Conservation (phyloP, 2,329 filamentous ascomycete genomes). For the Cyclaneusma minus region DNA sequence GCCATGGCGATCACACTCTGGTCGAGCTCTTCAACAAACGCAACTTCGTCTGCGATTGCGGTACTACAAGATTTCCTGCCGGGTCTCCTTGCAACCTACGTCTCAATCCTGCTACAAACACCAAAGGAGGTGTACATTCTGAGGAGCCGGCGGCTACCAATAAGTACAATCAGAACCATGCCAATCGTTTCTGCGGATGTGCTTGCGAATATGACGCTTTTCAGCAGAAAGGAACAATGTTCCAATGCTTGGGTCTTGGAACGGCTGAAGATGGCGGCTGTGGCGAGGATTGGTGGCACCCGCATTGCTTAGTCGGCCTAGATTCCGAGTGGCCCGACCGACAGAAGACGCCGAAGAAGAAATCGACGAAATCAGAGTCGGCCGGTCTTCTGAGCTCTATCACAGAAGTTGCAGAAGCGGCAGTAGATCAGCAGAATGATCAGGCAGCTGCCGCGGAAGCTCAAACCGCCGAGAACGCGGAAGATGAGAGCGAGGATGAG, state of each 20-base stretch:
- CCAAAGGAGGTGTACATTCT: slow-evolving; percentile 61
- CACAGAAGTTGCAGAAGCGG: slow-evolving; percentile 28
- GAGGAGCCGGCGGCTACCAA: slow-evolving; percentile 61
- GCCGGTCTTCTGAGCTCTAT: slow-evolving; percentile 29
- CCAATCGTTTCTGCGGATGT: slow-evolving; percentile 84
- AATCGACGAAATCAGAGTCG: slow-evolving; percentile 17
- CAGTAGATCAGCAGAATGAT: slow-evolving; percentile 10
- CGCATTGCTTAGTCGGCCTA: slow-evolving; percentile 75
- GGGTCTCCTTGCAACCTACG: slow-evolving; percentile 64
- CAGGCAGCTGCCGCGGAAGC: slow-evolving; percentile 10
- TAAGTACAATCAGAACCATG: slow-evolving; percentile 91
- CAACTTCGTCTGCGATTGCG: slow-evolving; percentile 93
- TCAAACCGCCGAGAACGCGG: slow-evolving; percentile 21
- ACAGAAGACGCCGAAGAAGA: slow-evolving; percentile 21
- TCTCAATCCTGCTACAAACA: slow-evolving; percentile 54
- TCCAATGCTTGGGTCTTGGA: slow-evolving; percentile 81
- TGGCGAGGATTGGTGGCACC: slow-evolving; percentile 96
- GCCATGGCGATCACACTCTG: slow-evolving; percentile 85
- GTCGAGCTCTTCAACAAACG: slow-evolving; percentile 95
- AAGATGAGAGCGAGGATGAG: slow-evolving; percentile 25
- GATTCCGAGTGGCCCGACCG: slow-evolving; percentile 56
- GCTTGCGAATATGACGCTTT: slow-evolving; percentile 76
- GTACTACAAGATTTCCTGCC: slow-evolving; percentile 62
- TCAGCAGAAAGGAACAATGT: slow-evolving; percentile 93
- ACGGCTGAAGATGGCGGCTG: slow-evolving; percentile 71